A percentile compares a stretch with the other conserved stretches of the same genome.
Conservation (phyloP, 208 protist genomes). For the Wallacemonas rigidus region DNA sequence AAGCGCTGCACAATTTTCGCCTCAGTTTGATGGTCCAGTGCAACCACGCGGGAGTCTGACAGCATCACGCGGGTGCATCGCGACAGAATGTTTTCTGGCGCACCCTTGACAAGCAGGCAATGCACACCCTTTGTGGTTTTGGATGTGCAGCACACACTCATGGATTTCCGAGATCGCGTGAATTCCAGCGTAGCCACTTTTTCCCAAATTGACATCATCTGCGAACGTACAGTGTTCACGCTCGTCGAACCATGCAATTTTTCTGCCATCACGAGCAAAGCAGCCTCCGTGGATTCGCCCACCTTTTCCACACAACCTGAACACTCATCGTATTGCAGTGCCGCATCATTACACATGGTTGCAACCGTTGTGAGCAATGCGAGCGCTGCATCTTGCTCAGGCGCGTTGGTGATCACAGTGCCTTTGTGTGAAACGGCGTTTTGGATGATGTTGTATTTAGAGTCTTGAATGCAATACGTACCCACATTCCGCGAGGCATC, state of each 20-base stretch:
- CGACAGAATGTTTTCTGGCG: conserved; percentile 92
- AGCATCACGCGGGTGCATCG: conserved; percentile 76
- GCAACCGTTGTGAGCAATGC: conserved; percentile 59
- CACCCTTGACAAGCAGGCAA: conserved; percentile 94
- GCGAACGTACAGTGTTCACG: conserved; percentile 33
- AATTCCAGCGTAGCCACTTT: conserved; percentile 93
- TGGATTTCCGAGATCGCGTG: conserved; percentile 94
- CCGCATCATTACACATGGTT: conserved; percentile 83
- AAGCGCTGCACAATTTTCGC: conserved; percentile 43
- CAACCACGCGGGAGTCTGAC: conserved; percentile 46
- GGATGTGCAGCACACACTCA: conserved; percentile 88
- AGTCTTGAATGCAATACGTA: conserved; percentile 59
- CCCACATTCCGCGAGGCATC: conserved; percentile 1
- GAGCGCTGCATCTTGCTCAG: conserved; percentile 49
- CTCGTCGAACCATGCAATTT: conserved; percentile 71
- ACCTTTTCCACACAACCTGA: conserved; percentile 60
- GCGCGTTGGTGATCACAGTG: conserved; percentile 8
- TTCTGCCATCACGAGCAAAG: conserved; percentile 88
- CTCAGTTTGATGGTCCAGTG: conserved; percentile 32
- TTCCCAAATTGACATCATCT: conserved; percentile 39
- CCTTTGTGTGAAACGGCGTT: conserved; percentile 32
- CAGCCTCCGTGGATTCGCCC: conserved; percentile 92
- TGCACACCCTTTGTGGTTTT: conserved; percentile 19
- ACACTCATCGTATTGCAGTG: conserved; percentile 44
- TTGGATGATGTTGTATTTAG: conserved; percentile 47